These are phyloP conservation scores for Graphilbum ipis-grandicollis DNA, from an alignment of 2,329 filamentous ascomycete genomes.

Conservation along the genomic window DNA sequence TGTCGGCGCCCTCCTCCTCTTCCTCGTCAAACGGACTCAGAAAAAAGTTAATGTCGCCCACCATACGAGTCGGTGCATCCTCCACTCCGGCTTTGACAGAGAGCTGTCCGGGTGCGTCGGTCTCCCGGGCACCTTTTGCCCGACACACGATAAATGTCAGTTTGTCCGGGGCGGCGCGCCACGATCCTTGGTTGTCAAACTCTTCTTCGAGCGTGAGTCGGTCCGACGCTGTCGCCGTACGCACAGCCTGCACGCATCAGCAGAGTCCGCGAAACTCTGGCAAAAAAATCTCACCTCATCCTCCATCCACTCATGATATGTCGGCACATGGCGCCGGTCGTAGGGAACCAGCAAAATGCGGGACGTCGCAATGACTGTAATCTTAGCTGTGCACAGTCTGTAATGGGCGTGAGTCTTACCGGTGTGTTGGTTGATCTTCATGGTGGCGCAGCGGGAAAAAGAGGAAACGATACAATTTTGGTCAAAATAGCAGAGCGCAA, in stretches of 20 bases:
- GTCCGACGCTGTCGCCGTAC: conserved; percentile 74
- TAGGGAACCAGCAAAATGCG: conserved; percentile 69
- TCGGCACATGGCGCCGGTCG: conserved; percentile 59
- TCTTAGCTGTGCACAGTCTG: background rate
- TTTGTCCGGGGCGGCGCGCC: conserved; percentile 71
- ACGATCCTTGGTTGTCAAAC: conserved; percentile 78
- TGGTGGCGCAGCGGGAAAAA: too few relatives aligned
- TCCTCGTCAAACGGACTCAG: conserved; percentile 42
- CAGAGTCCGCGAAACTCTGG: background rate
- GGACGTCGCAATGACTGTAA: conserved; percentile 48
- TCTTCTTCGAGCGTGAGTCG: conserved; percentile 66
- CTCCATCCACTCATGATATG: conserved; percentile 87
- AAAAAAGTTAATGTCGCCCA: conserved; percentile 72
- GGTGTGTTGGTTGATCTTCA: conserved; percentile 16
- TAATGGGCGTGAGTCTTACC: conserved; percentile 14
- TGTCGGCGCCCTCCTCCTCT: conserved; percentile 19
- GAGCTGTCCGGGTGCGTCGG: background rate
- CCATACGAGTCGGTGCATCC: conserved; percentile 41
- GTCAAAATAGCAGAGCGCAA: too few relatives aligned
- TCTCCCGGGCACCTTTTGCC: conserved; percentile 18
- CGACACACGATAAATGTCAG: conserved; percentile 77
- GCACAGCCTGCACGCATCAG: conserved; percentile 42
- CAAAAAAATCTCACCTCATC: conserved; percentile 36
- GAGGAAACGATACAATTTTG: too few relatives aligned
- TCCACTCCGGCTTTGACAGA: conserved; percentile 15